phyloP scores from a whole-genome alignment of 192 early-diverging fungal genomes.

The Entophlyctis luteolus region DNA sequence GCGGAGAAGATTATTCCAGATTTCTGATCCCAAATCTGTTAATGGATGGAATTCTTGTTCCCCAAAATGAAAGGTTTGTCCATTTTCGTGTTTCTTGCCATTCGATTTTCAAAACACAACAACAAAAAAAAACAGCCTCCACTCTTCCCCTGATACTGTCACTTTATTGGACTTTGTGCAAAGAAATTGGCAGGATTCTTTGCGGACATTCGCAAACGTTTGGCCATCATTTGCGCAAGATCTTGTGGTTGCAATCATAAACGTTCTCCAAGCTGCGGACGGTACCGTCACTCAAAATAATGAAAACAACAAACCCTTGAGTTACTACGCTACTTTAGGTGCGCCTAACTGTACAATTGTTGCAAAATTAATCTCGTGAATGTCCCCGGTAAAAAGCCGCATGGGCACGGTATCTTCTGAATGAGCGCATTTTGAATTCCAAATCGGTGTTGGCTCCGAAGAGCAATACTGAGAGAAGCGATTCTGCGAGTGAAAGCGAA shows the following conservation, averaged over 20 bases:
- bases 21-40: constrained; percentile 37
- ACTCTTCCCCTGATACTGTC: neutral
- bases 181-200: constrained; percentile 25
- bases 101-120: neutral
- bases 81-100: neutral
- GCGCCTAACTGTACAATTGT: neutral
- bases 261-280: constrained; percentile 3
- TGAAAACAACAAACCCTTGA: neutral
- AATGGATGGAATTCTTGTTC: constrained; percentile 34
- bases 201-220: constrained; percentile 30
- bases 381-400: constrained; percentile 1
- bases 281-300: neutral
- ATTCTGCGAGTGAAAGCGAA: neutral
- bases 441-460: neutral
- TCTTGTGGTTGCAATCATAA: constrained; percentile 32
- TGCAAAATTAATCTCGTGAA: neutral
- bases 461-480: neutral
- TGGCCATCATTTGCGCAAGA: constrained; percentile 45
- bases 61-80: constrained; percentile 21
- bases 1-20: constrained; percentile 35
- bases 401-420: constrained; percentile 21
- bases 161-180: constrained; percentile 8
- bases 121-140: constrained; percentile 3
- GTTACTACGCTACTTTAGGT: constrained; percentile 13
- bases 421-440: neutral